Evolutionary conservation across 352 stramenopile genomes (phyloP), one percentile per base, ranked within the genome.

Genomic region (Globisporangium acanthophoron): DNA sequence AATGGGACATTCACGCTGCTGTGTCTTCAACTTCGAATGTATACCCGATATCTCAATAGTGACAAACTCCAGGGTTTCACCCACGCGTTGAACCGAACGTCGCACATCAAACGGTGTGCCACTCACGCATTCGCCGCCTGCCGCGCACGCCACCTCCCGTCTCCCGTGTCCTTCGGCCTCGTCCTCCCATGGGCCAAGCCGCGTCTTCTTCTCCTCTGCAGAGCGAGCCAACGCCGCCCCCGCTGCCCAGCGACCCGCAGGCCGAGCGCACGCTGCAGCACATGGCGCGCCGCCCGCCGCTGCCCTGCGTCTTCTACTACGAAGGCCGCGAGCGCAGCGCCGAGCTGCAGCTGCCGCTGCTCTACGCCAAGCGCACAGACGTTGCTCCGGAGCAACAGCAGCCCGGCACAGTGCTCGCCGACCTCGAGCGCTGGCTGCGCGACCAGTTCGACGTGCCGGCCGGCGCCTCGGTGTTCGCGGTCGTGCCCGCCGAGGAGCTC

Each of bases 221-320:
- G 33, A 11, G 9, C 33, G 33, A 6, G 33, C 33, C 40, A 21
- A 9, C 40, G 1, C 40, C 40, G 5, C 40, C 40, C 1, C 40
- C 40, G n/a, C 40, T 20, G 40, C 40, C 40, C 13, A 46, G 40
- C 40, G 40, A 46, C 13, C 40, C 40, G n/a, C 52, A 59, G 12
- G 24, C 58, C 5, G 52, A 59, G 44, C 53, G 16, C 12, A 52
- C 29, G 13, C 33, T 87, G 18, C 54, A 60, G 15, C 21, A 53
- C 18, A 59, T 90, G 48, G 52, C 59, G 9, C 56, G 57, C 33
- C 76, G 76, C 0, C 62, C 74, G 57, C 82, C 79, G 44, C 69
- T 92, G 40, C 70, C 83, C 54, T 90, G 80, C 64, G 74, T 81
- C 5, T 92, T 92, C 63, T 76, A 88, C 68, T 86, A 88, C 56